Percentiles rank a stretch among this genome's conserved stretches.
Conservation (phyloP, 2,329 filamentous ascomycete genomes). For the Cordyceps tenuipes region DNA sequence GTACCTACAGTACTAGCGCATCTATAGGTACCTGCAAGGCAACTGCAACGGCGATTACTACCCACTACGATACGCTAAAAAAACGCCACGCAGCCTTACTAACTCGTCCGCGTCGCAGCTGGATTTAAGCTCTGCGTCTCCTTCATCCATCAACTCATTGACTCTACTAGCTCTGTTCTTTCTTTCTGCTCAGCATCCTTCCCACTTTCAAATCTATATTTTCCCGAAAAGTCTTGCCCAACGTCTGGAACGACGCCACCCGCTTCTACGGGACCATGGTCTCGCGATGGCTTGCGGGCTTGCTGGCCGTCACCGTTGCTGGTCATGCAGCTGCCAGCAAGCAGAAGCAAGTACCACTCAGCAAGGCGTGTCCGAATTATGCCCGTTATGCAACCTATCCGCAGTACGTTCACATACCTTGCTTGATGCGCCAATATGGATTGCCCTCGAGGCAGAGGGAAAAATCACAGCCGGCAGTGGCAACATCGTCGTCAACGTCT, state of each 20-base stretch:
- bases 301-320: constrained; percentile 20
- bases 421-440: not conserved
- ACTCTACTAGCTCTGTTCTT: too few species aligned
- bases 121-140: too few species aligned
- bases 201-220: not conserved
- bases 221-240: not conserved
- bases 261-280: constrained; percentile 17
- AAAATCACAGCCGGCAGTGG: not conserved
- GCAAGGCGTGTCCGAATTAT: constrained; percentile 33
- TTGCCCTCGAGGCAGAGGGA: not conserved
- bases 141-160: too few species aligned
- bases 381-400: constrained; percentile 29
- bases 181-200: not conserved
- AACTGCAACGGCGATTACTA: not conserved
- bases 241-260: not conserved
- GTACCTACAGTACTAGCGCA: too few species aligned
- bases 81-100: not conserved
- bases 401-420: constrained; percentile 26
- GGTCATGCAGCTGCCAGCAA: constrained; percentile 14
- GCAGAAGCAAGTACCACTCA: constrained; percentile 20
- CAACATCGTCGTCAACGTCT: not conserved
- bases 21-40: not conserved
- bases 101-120: not conserved
- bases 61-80: not conserved
- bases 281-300: constrained; percentile 19